Percentiles rank a stretch among this genome's conserved stretches.
Conservation (phyloP, 2,329 filamentous ascomycete genomes). For the Cryoendolithus antarcticus region DNA sequence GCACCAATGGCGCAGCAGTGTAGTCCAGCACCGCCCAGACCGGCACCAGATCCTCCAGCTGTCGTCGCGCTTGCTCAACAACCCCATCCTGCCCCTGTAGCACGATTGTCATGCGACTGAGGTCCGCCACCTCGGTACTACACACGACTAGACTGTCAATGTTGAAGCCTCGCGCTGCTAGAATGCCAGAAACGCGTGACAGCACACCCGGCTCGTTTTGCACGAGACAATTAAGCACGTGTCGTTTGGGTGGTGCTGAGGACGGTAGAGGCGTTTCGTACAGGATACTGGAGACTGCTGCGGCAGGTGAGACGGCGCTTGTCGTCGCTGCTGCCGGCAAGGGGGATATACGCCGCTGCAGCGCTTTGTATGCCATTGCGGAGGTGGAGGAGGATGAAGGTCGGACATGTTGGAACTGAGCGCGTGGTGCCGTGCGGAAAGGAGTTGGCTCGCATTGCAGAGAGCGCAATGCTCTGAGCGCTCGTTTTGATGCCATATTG, state of each 20-base stretch:
- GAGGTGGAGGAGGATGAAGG: constrained; percentile 61
- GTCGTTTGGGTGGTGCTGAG: constrained; percentile 73
- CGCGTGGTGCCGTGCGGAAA: not conserved
- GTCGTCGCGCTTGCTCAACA: constrained; percentile 88
- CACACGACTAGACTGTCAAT: constrained; percentile 97
- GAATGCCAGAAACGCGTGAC: constrained; percentile 88
- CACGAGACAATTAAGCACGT: constrained; percentile 95
- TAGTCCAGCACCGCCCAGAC: constrained; percentile 99
- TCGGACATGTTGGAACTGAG: constrained; percentile 14
- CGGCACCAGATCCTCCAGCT: constrained; percentile 91
- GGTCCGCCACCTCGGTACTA: constrained; percentile 90
- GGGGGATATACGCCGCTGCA: constrained; percentile 79
- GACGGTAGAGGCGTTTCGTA: constrained; percentile 92
- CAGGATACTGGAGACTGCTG: constrained; percentile 93
- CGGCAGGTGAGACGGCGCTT: constrained; percentile 69
- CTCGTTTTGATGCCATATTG: constrained; percentile 25
- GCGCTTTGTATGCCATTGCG: constrained; percentile 91
- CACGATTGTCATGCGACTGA: constrained; percentile 98
- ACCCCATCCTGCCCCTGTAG: constrained; percentile 92
- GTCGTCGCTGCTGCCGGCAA: constrained; percentile 66
- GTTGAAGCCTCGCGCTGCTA: constrained; percentile 95
- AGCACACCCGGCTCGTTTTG: constrained; percentile 98
- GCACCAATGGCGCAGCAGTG: constrained; percentile 80
- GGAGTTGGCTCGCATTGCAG: constrained; percentile 3
- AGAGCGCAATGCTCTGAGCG: constrained; percentile 14